Evolutionary conservation across 2,329 filamentous ascomycete species (phyloP).

Genomic region (Penicillium griseofulvum): DNA sequence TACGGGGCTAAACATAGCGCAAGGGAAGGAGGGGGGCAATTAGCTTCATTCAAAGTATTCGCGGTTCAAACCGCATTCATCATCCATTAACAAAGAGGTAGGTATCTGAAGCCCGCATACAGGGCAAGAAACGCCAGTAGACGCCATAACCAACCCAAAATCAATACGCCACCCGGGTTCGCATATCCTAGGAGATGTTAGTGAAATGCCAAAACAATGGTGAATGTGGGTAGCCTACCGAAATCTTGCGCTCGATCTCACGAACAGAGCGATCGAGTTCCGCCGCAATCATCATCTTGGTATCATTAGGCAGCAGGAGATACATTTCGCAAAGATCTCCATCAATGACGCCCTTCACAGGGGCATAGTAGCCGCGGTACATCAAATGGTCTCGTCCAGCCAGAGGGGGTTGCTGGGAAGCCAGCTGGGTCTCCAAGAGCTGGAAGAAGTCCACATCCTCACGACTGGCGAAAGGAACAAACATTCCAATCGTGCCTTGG

Average conservation of each 20-base stretch:
- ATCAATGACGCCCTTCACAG: conserved; percentile 94
- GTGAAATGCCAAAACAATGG: not conserved
- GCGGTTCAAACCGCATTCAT: conserved; percentile 11
- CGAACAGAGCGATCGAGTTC: conserved; percentile 87
- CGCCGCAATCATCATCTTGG: conserved; percentile 91
- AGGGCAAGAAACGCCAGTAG: conserved; percentile 21
- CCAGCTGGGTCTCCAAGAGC: conserved; percentile 81
- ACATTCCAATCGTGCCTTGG: conserved; percentile 88
- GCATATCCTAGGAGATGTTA: conserved; percentile 50
- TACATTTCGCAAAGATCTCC: conserved; percentile 95
- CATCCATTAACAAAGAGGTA: conserved; percentile 21
- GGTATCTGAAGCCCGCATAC: conserved; percentile 27
- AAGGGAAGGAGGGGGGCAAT: not conserved
- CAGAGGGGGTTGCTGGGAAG: conserved; percentile 80
- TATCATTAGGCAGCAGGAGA: conserved; percentile 76
- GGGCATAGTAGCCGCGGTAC: conserved; percentile 92
- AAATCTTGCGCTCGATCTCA: conserved; percentile 96
- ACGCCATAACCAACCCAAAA: conserved; percentile 26
- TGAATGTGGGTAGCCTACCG: conserved; percentile 45
- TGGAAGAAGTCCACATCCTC: conserved; percentile 99
- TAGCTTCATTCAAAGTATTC: not conserved
- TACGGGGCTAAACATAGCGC: not conserved
- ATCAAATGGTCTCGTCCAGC: conserved; percentile 93
- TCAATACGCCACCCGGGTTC: conserved; percentile 57
- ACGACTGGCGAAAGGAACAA: conserved; percentile 86